These are phyloP conservation scores for Polyrhizophydium stewartii DNA, from an alignment of 371 early-diverging fungal genomes.

Conservation along the genomic window DNA sequence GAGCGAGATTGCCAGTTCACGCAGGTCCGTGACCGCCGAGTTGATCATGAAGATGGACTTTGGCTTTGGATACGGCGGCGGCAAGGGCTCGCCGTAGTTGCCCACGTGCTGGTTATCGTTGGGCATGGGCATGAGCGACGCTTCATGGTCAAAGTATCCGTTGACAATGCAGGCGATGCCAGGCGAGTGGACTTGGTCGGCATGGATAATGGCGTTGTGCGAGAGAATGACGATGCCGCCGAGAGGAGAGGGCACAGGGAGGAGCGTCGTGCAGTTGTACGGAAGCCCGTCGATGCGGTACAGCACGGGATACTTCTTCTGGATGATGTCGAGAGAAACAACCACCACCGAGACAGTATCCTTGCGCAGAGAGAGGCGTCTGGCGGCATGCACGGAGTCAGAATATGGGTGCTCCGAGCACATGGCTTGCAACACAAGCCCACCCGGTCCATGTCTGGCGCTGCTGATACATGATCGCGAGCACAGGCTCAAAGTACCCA, in stretches of 20 bases:
- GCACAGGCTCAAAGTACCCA: conserved; percentile 89
- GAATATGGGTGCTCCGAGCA: neutral
- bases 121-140: conserved; percentile 23
- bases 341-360: conserved; percentile 81
- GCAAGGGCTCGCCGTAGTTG: conserved; percentile 15
- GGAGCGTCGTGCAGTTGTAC: conserved; percentile 67
- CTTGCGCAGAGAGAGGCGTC: conserved; percentile 61
- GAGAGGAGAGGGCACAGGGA: conserved; percentile 77
- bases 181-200: conserved; percentile 75
- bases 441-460: conserved; percentile 87
- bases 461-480: conserved; percentile 86
- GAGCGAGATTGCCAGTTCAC: conserved; percentile 32
- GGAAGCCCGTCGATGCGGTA: conserved; percentile 76
- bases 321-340: conserved; percentile 77
- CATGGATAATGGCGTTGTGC: conserved; percentile 76
- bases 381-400: conserved; percentile 13
- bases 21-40: conserved; percentile 25
- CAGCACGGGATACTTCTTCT: conserved; percentile 73
- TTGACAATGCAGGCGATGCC: conserved; percentile 77
- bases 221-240: conserved; percentile 83
- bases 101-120: conserved; percentile 20
- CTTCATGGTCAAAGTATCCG: conserved; percentile 39
- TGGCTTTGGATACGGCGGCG: neutral
- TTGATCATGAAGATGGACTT: conserved; percentile 11
- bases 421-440: conserved; percentile 12